Conservation (phyloP, 2,329 filamentous ascomycete species). For the Aspergillus sp. region DNA sequence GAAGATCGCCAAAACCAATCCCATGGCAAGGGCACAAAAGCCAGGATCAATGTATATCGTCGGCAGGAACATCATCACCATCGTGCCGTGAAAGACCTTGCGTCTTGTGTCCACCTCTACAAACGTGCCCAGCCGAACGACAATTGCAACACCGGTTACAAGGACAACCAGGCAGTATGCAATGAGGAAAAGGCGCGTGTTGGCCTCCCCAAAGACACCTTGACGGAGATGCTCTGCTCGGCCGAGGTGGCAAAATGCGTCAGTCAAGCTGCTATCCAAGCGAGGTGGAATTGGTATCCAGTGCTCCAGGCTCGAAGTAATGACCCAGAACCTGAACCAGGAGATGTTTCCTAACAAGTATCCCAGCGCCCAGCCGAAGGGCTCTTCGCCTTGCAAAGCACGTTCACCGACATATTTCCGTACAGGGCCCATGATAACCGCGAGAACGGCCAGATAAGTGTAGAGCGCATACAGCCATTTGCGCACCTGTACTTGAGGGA, state of each 20-base stretch:
- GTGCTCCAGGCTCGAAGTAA: constrained; percentile 68
- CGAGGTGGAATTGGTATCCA: constrained; percentile 74
- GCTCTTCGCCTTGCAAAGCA: constrained; percentile 75
- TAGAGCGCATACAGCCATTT: constrained; percentile 86
- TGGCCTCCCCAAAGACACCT: constrained; percentile 71
- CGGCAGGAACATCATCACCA: constrained; percentile 93
- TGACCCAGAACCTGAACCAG: constrained; percentile 71
- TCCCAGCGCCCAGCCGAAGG: constrained; percentile 88
- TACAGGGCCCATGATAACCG: constrained; percentile 71
- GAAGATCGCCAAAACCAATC: constrained; percentile 79
- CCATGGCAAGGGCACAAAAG: constrained; percentile 79
- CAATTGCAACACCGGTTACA: constrained; percentile 70
- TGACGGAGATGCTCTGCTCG: constrained; percentile 70
- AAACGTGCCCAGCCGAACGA: constrained; percentile 73
- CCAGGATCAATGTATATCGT: constrained; percentile 84
- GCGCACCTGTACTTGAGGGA: constrained; percentile 72
- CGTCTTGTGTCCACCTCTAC: constrained; percentile 94
- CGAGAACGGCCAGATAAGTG: constrained; percentile 70
- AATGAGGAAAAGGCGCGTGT: constrained; percentile 76
- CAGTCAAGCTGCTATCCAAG: constrained; percentile 34
- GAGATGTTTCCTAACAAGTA: constrained; percentile 84
- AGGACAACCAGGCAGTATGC: constrained; percentile 76
- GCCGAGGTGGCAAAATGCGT: constrained; percentile 55
- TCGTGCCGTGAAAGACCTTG: constrained; percentile 98
- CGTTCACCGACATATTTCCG: constrained; percentile 68